Evolutionary conservation across 495 filamentous ascomycete genomes (phyloP).

Genomic region (Aspergillus incahuasiensis): DNA sequence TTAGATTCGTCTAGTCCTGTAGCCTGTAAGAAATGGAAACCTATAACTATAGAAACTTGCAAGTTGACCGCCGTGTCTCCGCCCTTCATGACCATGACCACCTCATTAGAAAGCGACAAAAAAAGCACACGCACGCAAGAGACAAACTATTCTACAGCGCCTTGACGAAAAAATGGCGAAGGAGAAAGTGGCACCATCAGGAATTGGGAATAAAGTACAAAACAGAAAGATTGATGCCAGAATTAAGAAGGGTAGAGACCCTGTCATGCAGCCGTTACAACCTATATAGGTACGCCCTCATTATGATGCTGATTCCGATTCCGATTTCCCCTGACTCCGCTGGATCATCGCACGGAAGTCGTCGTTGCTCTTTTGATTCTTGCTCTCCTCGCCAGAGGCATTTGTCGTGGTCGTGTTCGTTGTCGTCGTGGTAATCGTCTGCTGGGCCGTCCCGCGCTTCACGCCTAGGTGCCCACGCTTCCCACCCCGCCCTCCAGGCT

Average conservation of each 20-base stretch:
- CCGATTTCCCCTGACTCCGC: conserved; percentile 25
- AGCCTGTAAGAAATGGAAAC: neutral
- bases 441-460: conserved; percentile 45
- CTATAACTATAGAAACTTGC: conserved; percentile 10
- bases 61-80: conserved; percentile 6
- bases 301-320: conserved; percentile 10
- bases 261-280: conserved; percentile 13
- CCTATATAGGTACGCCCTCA: conserved; percentile 1
- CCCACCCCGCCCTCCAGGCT: conserved; percentile 44
- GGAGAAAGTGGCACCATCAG: neutral
- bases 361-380: conserved; percentile 69
- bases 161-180: neutral
- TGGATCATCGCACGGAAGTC: conserved; percentile 80
- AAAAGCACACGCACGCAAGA: conserved; percentile 11
- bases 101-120: conserved; percentile 11
- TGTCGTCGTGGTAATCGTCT: conserved; percentile 28
- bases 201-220: conserved; percentile 1
- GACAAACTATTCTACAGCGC: conserved; percentile 30
- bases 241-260: neutral
- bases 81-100: neutral
- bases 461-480: conserved; percentile 51
- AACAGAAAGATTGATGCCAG: conserved; percentile 6
- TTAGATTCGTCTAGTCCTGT: conserved; percentile 2
- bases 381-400: conserved; percentile 19
- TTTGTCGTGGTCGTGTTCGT: conserved; percentile 25